These are phyloP conservation scores for Oropetium thomaeum DNA, from an alignment of 176 grass and related monocot genomes.

Conservation along the genomic window DNA sequence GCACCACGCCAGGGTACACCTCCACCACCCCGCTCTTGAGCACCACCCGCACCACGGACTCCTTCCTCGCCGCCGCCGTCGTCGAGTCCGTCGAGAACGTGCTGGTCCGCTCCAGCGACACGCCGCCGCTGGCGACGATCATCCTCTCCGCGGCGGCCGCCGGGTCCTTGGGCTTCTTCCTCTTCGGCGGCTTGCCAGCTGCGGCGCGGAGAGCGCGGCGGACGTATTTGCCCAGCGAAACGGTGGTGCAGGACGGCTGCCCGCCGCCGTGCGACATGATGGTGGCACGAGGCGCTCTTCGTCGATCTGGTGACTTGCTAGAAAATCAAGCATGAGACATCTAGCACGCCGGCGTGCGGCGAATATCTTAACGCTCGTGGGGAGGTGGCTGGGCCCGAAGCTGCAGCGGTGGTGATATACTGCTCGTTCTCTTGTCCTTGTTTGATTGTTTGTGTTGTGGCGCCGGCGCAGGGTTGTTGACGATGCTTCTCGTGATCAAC, in stretches of 20 bases:
- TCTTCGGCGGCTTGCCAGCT: neutral
- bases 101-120: conserved; percentile 21
- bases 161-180: neutral
- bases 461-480: too few species aligned
- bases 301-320: neutral
- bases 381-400: conserved; percentile 15
- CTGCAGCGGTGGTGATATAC: neutral
- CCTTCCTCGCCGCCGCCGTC: neutral
- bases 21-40: conserved; percentile 46
- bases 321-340: neutral
- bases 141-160: too few species aligned
- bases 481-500: conserved; percentile 24
- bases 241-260: neutral
- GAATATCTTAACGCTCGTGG: too few species aligned
- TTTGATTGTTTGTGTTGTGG: neutral
- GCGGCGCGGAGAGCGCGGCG: conserved; percentile 1
- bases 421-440: neutral
- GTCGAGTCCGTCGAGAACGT: neutral
- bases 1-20: conserved; percentile 44
- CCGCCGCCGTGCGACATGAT: conserved; percentile 6
- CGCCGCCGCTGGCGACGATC: neutral
- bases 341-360: too few species aligned
- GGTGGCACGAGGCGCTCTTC: neutral
- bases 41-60: conserved; percentile 51
- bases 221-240: conserved; percentile 22